Evolutionary conservation across 139 green algal species (phyloP).

Genomic region (Deuterostichococcus epilithicus): DNA sequence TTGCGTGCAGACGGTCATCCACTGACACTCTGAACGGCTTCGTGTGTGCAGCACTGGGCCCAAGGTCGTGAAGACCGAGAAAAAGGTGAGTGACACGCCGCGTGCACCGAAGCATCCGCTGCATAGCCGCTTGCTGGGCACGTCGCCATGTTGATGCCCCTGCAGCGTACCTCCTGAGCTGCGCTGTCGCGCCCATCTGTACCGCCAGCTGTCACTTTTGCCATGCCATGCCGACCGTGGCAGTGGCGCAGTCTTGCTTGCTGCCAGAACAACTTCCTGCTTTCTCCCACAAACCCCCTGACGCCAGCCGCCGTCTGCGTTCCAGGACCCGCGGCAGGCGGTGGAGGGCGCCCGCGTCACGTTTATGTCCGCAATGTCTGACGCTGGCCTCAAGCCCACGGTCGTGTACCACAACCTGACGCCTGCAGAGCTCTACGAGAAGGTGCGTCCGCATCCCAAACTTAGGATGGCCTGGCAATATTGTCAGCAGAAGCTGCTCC

Average conservation of each 20-base stretch:
- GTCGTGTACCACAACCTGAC: conserved; percentile 72
- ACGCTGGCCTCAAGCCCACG: conserved; percentile 68
- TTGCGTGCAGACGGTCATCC: background rate
- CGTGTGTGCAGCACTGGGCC: conserved; percentile 16
- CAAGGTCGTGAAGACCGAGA: conserved; percentile 20
- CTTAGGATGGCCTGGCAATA: background rate
- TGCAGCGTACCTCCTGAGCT: background rate
- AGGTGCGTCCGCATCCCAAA: conserved; percentile 9
- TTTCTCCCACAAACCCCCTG: background rate
- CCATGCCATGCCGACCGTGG: background rate
- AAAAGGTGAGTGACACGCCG: background rate
- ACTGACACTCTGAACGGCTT: background rate
- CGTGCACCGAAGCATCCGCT: background rate
- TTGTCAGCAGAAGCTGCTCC: no score
- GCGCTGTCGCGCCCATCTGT: background rate
- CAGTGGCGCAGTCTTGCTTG: background rate
- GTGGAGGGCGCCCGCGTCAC: conserved; percentile 2
- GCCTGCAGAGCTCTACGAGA: conserved; percentile 59
- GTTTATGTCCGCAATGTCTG: conserved; percentile 43
- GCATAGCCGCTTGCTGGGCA: conserved; percentile 8
- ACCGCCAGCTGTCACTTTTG: background rate
- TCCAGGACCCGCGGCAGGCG: background rate
- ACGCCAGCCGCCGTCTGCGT: background rate
- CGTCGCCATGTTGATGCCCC: background rate
- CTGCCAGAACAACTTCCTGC: background rate